Evolutionary conservation across 345 rosid genomes (phyloP), one percentile per base, ranked within the genome.

Genomic region (Aurinia saxatilis): DNA sequence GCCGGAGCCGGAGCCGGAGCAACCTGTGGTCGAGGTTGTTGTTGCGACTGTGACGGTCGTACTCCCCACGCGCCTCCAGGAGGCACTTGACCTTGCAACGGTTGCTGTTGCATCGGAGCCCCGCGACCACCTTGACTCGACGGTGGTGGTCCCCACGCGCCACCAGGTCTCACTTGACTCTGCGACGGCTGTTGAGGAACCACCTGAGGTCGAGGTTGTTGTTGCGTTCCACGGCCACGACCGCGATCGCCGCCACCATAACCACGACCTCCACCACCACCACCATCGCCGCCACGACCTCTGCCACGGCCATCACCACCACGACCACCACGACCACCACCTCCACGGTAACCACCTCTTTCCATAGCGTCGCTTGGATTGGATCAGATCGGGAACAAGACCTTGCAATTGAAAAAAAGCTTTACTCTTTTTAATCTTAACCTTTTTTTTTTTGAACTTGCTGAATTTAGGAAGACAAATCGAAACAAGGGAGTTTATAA

Each of bases 291-390:
- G 12, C 63, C 65, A 15, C 57, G 53, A 7, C 60, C 51, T 2
- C 55, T 25, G 5, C 37, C 61, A 1, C 60, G 25, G 4, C 4
- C 55, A 3, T 39, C 54, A 0, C 70, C 6, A 2, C 13, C 55
- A 25, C 74, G 60, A 1, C 68, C 46, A 1, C 62, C 62, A 1
- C 62, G 54, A 2, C 50, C 50, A 2, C 75, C 30, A 1, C 75
- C 63, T 7, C 78, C 75, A 34, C 78, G 44, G 13, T 45, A 52
- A 7, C 67, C 76, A 21, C 73, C 82, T 65, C 79, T 63, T 48
- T 84, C 87, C 91, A 84, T 84, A 50, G 74, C n/a, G n/a, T 6
- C 31, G 76, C 68, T 48, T 13, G 51, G 18, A 16, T 44, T 46
- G 39, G 77, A 73, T 73, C 72, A 47, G 54, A 68, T 17, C 71